These are phyloP conservation scores for Metarhizium brunneum DNA, from an alignment of 2,329 filamentous ascomycete genomes.

Conservation along the genomic window DNA sequence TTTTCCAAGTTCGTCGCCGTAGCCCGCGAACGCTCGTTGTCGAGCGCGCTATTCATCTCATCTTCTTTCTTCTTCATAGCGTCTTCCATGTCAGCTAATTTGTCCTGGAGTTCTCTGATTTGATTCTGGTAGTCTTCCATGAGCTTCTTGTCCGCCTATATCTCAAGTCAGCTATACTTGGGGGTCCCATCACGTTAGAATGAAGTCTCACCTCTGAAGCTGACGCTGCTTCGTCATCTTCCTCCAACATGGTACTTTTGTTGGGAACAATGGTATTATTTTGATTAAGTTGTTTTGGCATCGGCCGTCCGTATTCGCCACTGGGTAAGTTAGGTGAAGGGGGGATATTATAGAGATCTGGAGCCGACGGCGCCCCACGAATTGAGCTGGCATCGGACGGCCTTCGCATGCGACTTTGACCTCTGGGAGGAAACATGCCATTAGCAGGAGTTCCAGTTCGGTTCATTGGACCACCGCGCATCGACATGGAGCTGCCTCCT, in stretches of 20 bases:
- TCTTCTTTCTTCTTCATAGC: conserved; percentile 62
- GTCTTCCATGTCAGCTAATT: conserved; percentile 62
- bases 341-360: conserved; percentile 43
- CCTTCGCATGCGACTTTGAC: conserved; percentile 43
- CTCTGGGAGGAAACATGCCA: conserved; percentile 38
- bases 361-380: conserved; percentile 31
- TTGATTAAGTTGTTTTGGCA: conserved; percentile 76
- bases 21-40: conserved; percentile 46
- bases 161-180: background rate
- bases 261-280: conserved; percentile 96
- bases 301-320: conserved; percentile 64
- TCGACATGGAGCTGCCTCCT: conserved; percentile 57
- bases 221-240: conserved; percentile 61
- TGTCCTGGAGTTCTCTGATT: conserved; percentile 64
- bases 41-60: conserved; percentile 51
- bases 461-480: conserved; percentile 47
- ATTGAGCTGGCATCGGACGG: conserved; percentile 57
- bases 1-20: conserved; percentile 51
- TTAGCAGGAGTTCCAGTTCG: conserved; percentile 55
- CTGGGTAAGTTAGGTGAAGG: conserved; percentile 49
- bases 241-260: conserved; percentile 95
- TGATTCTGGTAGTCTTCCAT: conserved; percentile 75
- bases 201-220: conserved; percentile 29
- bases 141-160: conserved; percentile 56
- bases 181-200: background rate